These are phyloP conservation scores for Calonectria pauciramosa DNA, from an alignment of 2,329 filamentous ascomycete genomes.

Conservation along the genomic window DNA sequence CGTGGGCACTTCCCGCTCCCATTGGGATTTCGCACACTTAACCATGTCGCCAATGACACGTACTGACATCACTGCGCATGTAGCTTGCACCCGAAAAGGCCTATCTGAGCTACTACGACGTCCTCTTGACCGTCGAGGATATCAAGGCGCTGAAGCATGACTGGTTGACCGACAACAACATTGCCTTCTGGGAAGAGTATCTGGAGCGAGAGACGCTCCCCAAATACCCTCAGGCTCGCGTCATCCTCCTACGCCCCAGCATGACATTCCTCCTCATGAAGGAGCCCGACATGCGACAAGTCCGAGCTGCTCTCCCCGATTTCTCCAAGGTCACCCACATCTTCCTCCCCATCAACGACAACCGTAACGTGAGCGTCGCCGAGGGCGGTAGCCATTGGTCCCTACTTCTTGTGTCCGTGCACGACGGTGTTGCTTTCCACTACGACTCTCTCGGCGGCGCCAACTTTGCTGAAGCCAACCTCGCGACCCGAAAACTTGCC, in stretches of 20 bases:
- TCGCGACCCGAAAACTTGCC: constrained; percentile 78
- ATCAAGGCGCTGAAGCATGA: constrained; percentile 89
- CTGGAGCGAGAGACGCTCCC: constrained; percentile 90
- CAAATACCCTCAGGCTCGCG: constrained; percentile 85
- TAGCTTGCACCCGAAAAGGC: constrained; percentile 64
- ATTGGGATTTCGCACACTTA: neutral
- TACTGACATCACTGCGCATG: constrained; percentile 25
- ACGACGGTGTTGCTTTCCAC: constrained; percentile 94
- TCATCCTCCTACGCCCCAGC: constrained; percentile 90
- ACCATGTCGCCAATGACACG: constrained; percentile 21
- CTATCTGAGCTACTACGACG: constrained; percentile 58
- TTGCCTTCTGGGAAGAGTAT: constrained; percentile 98
- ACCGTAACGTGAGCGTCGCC: constrained; percentile 78
- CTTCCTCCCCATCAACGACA: constrained; percentile 96
- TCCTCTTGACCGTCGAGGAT: constrained; percentile 84
- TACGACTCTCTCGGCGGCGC: constrained; percentile 88
- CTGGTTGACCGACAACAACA: constrained; percentile 98
- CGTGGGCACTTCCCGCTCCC: neutral
- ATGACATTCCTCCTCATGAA: constrained; percentile 95
- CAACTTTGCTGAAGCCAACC: constrained; percentile 81
- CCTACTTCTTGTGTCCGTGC: constrained; percentile 86
- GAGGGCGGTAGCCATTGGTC: constrained; percentile 97
- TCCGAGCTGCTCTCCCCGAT: constrained; percentile 81
- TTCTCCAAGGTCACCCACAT: constrained; percentile 88
- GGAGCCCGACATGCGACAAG: constrained; percentile 68